These are phyloP conservation scores for Claviceps fusiformis DNA, from an alignment of 2,329 filamentous ascomycete species.

Conservation along the genomic window DNA sequence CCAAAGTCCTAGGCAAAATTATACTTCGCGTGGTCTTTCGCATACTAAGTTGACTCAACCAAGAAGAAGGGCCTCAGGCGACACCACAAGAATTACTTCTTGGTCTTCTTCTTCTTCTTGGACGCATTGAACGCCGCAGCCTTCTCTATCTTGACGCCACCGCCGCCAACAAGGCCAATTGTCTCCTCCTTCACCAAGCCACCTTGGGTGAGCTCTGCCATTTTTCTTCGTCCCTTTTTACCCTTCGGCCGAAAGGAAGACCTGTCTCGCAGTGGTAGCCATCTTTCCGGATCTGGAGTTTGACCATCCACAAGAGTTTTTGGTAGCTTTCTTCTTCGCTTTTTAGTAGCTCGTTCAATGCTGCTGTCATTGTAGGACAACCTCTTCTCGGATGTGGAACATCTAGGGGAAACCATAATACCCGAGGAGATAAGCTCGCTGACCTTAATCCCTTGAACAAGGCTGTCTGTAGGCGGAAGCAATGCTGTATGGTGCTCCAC, in stretches of 20 bases:
- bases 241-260: conserved; percentile 83
- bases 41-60: background rate
- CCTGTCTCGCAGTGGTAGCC: conserved; percentile 81
- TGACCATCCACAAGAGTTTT: conserved; percentile 66
- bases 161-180: conserved; percentile 48
- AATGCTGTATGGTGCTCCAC: conserved; percentile 39
- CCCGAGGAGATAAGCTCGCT: conserved; percentile 52
- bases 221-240: conserved; percentile 80
- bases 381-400: conserved; percentile 34
- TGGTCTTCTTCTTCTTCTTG: conserved; percentile 39
- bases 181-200: conserved; percentile 64
- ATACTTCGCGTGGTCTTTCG: background rate
- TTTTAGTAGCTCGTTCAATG: conserved; percentile 31
- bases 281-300: conserved; percentile 77
- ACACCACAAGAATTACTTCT: conserved; percentile 27
- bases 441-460: conserved; percentile 48
- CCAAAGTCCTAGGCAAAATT: no score
- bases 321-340: conserved; percentile 50
- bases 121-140: conserved; percentile 26
- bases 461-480: conserved; percentile 47
- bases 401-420: conserved; percentile 31
- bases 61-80: background rate
- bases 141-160: conserved; percentile 52
- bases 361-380: conserved; percentile 22
- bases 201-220: conserved; percentile 68